Base-by-base conservation (phyloP, 306 rosid species). In the Ormosia semicastrata region DNA sequence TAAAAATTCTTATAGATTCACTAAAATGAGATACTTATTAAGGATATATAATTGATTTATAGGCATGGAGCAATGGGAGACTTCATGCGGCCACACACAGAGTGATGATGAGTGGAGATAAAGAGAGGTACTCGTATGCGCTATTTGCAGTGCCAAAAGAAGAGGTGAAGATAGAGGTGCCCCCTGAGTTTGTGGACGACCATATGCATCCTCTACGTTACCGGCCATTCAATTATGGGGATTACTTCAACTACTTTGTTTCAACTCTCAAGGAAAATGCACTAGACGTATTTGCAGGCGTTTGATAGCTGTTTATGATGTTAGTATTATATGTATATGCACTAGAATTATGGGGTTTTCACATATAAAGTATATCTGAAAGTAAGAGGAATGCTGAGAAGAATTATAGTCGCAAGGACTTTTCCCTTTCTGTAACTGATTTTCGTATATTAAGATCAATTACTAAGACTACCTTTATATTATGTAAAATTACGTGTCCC, bases 41-140 rank as follows among this genome's bases (percentile, higher is more conserved):
- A 17, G 9, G 36, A 24, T 17, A n/a, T n/a, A n/a, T n/a, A 60
- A 60, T 60, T 60, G 15, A 13, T 62, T 32, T 1, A 5, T 67
- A 88, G 92, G 95, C 93, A 5, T 91, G 95, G 93, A 91, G 93
- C 84, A 89, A 89, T 62, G 90, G 89, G 37, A 89, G 89, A 47
- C 78, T 89, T 56, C 89, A 87, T 65, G 87, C 95, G 0, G 85
- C 50, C 32, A 71, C 72, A 14, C 95, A 91, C 32, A 85, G 86
- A 72, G 93, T 91, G 79, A 69, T 52, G 69, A 65, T 91, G 87
- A 65, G 64, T 2, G 91, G 88, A 58, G 81, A 78, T 0, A 79
- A 81, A 83, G 90, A 86, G 2, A 86, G 95, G 43, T 91, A 88
- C 32, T 81, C 90, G 1, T 72, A 74, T 75, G 89, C 65, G 10